Evolutionary conservation across 768 basidiomycete species (phyloP).

Genomic region (Daedaleopsis nitida): DNA sequence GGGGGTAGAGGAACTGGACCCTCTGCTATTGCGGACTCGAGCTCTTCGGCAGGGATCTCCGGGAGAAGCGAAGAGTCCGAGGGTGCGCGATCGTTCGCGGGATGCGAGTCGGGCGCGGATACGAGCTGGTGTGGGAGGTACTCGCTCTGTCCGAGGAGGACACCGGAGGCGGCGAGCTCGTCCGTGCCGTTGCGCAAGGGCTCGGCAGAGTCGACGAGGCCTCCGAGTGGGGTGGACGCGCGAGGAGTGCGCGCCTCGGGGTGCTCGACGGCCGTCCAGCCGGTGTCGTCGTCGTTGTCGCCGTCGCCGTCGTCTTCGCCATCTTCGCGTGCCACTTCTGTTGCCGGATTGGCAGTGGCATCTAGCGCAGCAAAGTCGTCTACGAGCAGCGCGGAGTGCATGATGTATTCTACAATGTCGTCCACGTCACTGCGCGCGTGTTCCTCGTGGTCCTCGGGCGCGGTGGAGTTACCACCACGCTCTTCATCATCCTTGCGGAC

Average conservation of each 20-base stretch:
- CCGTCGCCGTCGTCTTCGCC: background rate
- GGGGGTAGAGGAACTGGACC: too few relatives aligned
- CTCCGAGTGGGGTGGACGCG: background rate
- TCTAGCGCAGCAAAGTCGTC: background rate
- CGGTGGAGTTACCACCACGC: background rate
- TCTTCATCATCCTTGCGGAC: background rate
- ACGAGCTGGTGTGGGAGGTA: background rate
- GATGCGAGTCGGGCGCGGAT: background rate
- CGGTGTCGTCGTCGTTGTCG: background rate
- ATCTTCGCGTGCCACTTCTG: background rate
- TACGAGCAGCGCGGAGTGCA: constrained; percentile 5
- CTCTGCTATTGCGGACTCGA: too few relatives aligned
- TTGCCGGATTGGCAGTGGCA: background rate
- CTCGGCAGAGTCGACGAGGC: background rate
- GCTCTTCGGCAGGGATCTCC: too few relatives aligned
- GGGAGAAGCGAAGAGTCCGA: background rate
- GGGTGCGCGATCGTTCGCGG: background rate
- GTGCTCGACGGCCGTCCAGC: constrained; percentile 1
- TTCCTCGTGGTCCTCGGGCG: background rate
- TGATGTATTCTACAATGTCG: background rate
- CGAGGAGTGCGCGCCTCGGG: background rate
- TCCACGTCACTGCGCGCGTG: too few relatives aligned
- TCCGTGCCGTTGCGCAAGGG: background rate
- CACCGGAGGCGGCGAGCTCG: background rate
- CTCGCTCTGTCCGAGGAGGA: background rate